A percentile compares a stretch with the other conserved stretches of the same genome.
These are phyloP conservation scores for Trypethelium eluteriae DNA, from an alignment of 495 filamentous ascomycete species.

Conservation along the genomic window DNA sequence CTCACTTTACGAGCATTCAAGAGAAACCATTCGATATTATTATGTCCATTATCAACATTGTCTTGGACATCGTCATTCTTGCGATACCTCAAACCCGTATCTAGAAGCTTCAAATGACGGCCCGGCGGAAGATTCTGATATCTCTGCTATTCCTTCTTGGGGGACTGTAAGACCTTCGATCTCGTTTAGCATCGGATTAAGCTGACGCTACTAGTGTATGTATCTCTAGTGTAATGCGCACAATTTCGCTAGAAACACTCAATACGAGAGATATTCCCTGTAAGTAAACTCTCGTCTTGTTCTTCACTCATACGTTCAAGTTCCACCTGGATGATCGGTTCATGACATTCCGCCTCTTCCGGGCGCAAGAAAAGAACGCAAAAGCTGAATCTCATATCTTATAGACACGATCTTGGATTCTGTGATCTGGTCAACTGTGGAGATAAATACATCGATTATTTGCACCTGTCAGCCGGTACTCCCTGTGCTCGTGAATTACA, in stretches of 20 bases:
- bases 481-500: background rate
- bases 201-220: background rate
- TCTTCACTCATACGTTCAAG: background rate
- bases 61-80: slow-evolving; percentile 17
- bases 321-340: background rate
- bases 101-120: slow-evolving; percentile 16
- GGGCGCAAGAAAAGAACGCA: background rate
- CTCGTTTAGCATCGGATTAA: background rate
- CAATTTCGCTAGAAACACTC: background rate
- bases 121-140: slow-evolving; percentile 11
- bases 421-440: slow-evolving; percentile 17
- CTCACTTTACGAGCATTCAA: slow-evolving; percentile 13
- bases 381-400: slow-evolving; percentile 5
- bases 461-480: slow-evolving; percentile 10
- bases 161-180: background rate
- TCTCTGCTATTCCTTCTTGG: slow-evolving; percentile 16
- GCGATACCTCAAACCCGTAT: slow-evolving; percentile 13
- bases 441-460: slow-evolving; percentile 17
- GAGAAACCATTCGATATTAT: slow-evolving; percentile 12
- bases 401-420: slow-evolving; percentile 14
- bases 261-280: slow-evolving; percentile 13
- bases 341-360: background rate
- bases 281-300: slow-evolving; percentile 3
- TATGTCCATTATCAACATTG: slow-evolving; percentile 17
- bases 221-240: background rate